Evolutionary conservation across 352 stramenopile genomes (phyloP), one percentile per base, ranked within the genome.

Genomic region (Pseudoperonospora humuli): DNA sequence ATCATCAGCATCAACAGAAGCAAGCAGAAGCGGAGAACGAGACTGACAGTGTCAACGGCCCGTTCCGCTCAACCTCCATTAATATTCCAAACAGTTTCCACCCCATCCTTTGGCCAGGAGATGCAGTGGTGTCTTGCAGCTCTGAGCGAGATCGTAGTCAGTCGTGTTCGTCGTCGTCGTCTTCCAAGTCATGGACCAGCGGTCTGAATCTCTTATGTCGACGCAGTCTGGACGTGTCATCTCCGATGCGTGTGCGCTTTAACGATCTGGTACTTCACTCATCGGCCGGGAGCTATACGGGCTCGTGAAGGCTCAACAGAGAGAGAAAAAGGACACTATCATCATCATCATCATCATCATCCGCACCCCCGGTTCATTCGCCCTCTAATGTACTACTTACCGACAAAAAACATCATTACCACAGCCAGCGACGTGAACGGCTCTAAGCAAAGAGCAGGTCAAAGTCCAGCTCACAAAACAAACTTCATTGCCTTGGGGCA

Each of bases 191-290:
- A 25, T 71, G 59, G 69, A 36, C 58, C 17, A 64, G 67, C 32
- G 58, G 65, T 13, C 59, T 80, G 17, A 67, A 75, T 35, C 65
- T 70, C 38, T 84, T 86, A 50, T 86, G 73, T 27, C 73, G 75
- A 24, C 70, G 66, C 46, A 86, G 75, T 31, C 42, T 84, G 8
- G 73, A 84, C 42, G 75, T 88, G 45, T 69, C 70, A 42, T 88
- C 75, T 33, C 73, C 70, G 5, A 43, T 86, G 39, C 67, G 64
- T 7, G 54, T 64, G 9, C 64, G 63, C 36, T 75, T 88, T 19
- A 74, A 69, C 20, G 74, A 88, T 32, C 55, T 88, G 41, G 57
- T 82, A 49, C 55, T 88, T 11, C 50, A 67, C 62, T 81, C 75
- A 14, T 80, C 75, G 19, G 59, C 63, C 0, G 65, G 67, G 14